These are phyloP conservation scores for Erythrophleum fordii DNA, from an alignment of 306 rosid species.

Conservation along the genomic window DNA sequence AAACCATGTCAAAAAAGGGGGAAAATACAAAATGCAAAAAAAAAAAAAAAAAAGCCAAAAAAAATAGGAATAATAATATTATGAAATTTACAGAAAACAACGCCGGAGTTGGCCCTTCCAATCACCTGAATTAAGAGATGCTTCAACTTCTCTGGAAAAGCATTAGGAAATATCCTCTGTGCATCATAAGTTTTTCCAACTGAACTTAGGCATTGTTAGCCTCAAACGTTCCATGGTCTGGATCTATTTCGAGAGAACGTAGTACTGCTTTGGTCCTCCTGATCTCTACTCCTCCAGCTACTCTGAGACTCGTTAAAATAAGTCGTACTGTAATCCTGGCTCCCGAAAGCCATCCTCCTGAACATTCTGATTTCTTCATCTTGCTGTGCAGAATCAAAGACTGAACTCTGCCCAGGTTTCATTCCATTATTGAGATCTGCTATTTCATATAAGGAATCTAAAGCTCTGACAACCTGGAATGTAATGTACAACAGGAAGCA, in stretches of 20 bases:
- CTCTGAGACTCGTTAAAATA: slow-evolving; percentile 63
- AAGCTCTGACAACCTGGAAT: slow-evolving; percentile 89
- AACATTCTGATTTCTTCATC: slow-evolving; percentile 88
- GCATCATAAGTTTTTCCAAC: slow-evolving; percentile 5
- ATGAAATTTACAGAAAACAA: slow-evolving; percentile 52
- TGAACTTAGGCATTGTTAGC: background rate
- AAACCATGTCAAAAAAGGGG: background rate
- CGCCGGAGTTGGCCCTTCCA: slow-evolving; percentile 29
- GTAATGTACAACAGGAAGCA: slow-evolving; percentile 4
- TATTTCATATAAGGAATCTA: slow-evolving; percentile 74
- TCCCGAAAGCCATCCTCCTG: slow-evolving; percentile 92
- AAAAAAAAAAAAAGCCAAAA: slow-evolving; percentile 10
- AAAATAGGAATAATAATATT: background rate
- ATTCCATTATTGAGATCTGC: slow-evolving; percentile 88
- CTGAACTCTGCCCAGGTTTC: slow-evolving; percentile 93
- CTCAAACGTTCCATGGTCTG: slow-evolving; percentile 62
- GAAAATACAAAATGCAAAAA: background rate
- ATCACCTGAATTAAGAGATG: slow-evolving; percentile 12
- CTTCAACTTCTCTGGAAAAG: slow-evolving; percentile 15
- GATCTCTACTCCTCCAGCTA: slow-evolving; percentile 84
- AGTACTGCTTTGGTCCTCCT: slow-evolving; percentile 39
- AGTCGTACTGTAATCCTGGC: slow-evolving; percentile 69
- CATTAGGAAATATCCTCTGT: background rate
- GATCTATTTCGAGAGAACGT: slow-evolving; percentile 54
- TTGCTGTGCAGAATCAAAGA: slow-evolving; percentile 71